Base-by-base conservation (phyloP, 2,329 filamentous ascomycete species). In the Colletotrichum karsti region DNA sequence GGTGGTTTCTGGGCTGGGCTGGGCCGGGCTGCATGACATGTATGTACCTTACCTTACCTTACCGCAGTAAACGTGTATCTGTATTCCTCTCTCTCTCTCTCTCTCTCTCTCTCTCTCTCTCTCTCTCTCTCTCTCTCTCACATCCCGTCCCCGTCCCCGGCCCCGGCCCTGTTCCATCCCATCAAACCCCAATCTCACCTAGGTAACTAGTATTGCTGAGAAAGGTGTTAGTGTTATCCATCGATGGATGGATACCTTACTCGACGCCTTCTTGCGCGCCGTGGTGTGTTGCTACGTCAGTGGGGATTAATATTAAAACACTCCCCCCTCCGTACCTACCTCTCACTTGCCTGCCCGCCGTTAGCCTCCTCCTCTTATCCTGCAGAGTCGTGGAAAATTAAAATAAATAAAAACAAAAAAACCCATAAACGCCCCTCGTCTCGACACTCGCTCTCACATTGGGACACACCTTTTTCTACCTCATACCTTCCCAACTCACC, bases 231-330 rank as follows among this genome's bases (percentile, higher is more conserved):
- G 51, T 39, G 51, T 30, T 55, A 18, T 35, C 57, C 53, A 58
- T 50, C 35, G 44, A 54, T 46, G 28, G 39, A 60, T 30, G 55
- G 44, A 51, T 64, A 42, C 54, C 42, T 59, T 20, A 33, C 42
- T 65, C 30, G 51, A 39, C 22, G 51, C 33, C 44, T 42, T 48
- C 41, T 35, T 35, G 35, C 15, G 30, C 28, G 44, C 60, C 39
- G 44, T 53, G 51, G 65, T 61, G 53, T 51, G 66, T 53, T 63
- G 58, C 61, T 67, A 67, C 69, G 62, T 68, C 67, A 63, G 69
- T 71, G 69, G 69, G 26, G 69, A 71, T 57, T 62, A 71, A 71
- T 70, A 70, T 70, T 70, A 71, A 69, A 60, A 39, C 55, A 60
- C 46, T 60, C 60, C 61, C 59, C 50, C 50, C 55, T 20, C 10